phyloP scores from a whole-genome alignment of 305 asterid species.

The Striga hermonthica region DNA sequence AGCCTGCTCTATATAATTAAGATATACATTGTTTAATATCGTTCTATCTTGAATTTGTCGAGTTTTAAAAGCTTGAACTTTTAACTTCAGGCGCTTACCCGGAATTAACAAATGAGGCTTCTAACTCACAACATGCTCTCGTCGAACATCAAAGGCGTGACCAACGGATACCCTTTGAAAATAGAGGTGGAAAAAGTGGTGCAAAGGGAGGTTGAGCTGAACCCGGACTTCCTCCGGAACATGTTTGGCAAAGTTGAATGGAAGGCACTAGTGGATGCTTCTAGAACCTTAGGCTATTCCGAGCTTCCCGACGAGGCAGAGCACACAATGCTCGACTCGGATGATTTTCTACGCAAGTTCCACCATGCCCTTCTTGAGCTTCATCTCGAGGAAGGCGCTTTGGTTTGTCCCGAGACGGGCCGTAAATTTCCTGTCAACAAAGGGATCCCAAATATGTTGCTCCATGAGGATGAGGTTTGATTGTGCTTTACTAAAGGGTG shows the following conservation, averaged over 20 bases:
- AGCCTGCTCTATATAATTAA: no score
- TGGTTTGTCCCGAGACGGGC: conserved; percentile 83
- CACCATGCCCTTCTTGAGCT: conserved; percentile 85
- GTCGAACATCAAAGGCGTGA: conserved; percentile 77
- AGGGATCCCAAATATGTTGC: conserved; percentile 87
- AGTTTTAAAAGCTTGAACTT: no score
- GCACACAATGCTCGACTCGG: conserved; percentile 59
- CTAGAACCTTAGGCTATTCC: conserved; percentile 61
- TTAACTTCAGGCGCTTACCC: no score
- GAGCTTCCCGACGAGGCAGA: conserved; percentile 65
- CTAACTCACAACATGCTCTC: conserved; percentile 81
- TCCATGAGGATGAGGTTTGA: conserved; percentile 87
- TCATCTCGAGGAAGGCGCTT: conserved; percentile 77
- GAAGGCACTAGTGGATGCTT: conserved; percentile 67
- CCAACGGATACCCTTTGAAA: conserved; percentile 61
- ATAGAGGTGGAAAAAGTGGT: conserved; percentile 62
- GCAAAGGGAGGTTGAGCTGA: conserved; percentile 62
- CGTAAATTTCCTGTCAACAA: conserved; percentile 74
- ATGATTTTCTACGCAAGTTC: conserved; percentile 61
- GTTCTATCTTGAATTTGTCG: no score
- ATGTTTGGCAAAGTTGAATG: conserved; percentile 72
- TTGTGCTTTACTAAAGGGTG: background rate
- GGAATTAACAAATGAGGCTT: conserved; percentile 52
- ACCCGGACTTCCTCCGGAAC: conserved; percentile 61
- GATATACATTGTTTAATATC: no score